Conservation (phyloP, 345 rosid genomes). For the Salix suchowensis region DNA sequence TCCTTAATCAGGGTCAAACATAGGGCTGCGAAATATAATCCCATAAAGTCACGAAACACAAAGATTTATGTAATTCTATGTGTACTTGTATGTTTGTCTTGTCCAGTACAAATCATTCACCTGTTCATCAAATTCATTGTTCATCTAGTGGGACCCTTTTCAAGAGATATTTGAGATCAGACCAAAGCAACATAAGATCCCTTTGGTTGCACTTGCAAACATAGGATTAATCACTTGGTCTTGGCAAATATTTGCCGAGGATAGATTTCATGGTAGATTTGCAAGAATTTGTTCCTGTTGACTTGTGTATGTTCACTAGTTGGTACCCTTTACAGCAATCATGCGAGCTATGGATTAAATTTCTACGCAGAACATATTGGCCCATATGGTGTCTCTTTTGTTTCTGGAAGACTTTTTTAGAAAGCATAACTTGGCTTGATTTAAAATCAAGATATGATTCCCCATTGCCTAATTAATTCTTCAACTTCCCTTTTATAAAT, state of each 20-base stretch:
- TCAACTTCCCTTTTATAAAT: conserved; percentile 11
- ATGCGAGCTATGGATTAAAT: not conserved
- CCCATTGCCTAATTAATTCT: conserved; percentile 5
- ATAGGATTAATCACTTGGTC: not conserved
- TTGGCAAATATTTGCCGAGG: too few species aligned
- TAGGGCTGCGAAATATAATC: conserved; percentile 8
- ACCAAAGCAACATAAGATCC: too few species aligned
- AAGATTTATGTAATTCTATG: not conserved
- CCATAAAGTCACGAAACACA: not conserved
- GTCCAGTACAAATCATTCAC: not conserved
- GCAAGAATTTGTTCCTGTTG: not conserved
- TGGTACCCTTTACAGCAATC: too few species aligned
- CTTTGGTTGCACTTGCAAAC: not conserved
- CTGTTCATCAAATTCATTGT: not conserved
- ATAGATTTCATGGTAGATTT: not conserved
- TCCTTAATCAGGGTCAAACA: not conserved
- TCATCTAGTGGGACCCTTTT: not conserved
- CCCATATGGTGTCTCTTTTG: not conserved
- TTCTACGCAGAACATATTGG: not conserved
- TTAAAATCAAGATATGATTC: conserved; percentile 24
- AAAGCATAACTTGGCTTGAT: not conserved
- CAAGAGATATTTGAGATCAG: too few species aligned
- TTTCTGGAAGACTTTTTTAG: not conserved
- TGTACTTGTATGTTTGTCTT: conserved; percentile 6
- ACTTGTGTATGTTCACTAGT: too few species aligned